Percentiles rank a stretch among this genome's conserved stretches.
These are phyloP conservation scores for Alternaria metachromatica DNA, from an alignment of 2,329 filamentous ascomycete genomes.

Conservation along the genomic window DNA sequence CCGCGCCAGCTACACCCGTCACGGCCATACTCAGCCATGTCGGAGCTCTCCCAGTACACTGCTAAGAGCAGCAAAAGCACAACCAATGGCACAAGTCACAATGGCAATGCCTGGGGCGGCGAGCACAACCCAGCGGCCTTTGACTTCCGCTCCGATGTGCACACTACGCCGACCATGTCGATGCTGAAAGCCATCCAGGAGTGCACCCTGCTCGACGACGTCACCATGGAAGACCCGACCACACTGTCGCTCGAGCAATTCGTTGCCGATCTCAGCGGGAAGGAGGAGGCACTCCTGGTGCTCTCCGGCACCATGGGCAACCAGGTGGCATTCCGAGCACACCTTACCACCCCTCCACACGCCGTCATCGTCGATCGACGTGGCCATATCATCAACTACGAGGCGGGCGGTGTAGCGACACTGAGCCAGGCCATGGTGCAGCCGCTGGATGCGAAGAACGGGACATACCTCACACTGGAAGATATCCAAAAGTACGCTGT, in stretches of 20 bases:
- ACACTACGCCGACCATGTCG: slow-evolving; percentile 55
- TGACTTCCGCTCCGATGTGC: slow-evolving; percentile 59
- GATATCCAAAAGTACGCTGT: slow-evolving; percentile 73
- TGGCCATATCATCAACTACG: slow-evolving; percentile 76
- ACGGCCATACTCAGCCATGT: slow-evolving; percentile 32
- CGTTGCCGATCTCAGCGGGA: slow-evolving; percentile 74
- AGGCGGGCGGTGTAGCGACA: slow-evolving; percentile 71
- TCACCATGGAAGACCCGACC: slow-evolving; percentile 79
- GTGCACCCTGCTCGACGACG: slow-evolving; percentile 81
- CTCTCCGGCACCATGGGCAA: slow-evolving; percentile 95
- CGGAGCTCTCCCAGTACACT: slow-evolving; percentile 39
- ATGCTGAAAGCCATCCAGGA: slow-evolving; percentile 83
- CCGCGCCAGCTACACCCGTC: slow-evolving; percentile 24
- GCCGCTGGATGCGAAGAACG: slow-evolving; percentile 72
- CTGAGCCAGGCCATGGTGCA: slow-evolving; percentile 75
- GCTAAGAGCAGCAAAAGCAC: slow-evolving; percentile 34
- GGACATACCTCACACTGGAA: slow-evolving; percentile 74
- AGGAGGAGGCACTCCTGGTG: slow-evolving; percentile 80
- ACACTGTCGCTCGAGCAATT: slow-evolving; percentile 78
- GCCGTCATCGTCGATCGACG: slow-evolving; percentile 79
- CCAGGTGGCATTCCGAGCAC: slow-evolving; percentile 79
- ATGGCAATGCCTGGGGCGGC: slow-evolving; percentile 46
- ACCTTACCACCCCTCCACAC: slow-evolving; percentile 80
- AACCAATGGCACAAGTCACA: slow-evolving; percentile 18
- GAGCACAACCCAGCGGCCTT: slow-evolving; percentile 61